A percentile compares a stretch with the other conserved stretches of the same genome.
phyloP scores from a whole-genome alignment of 2,329 filamentous ascomycete species.

The Ceratocystis lukuohia region DNA sequence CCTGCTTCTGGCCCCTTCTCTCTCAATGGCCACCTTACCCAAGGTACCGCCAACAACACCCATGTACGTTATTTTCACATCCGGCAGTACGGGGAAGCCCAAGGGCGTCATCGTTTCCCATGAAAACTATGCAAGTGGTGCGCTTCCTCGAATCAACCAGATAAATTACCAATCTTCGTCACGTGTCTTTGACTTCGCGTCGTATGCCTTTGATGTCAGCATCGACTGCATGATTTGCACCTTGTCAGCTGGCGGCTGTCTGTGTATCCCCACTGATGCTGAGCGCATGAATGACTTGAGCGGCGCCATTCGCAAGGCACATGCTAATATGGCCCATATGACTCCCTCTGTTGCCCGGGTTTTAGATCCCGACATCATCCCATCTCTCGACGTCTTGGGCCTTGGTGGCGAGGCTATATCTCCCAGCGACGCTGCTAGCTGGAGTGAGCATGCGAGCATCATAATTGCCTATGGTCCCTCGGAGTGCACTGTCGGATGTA shows the following conservation, averaged over 20 bases:
- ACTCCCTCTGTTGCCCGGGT: slow-evolving; percentile 39
- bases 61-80: slow-evolving; percentile 50
- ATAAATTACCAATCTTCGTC: slow-evolving; percentile 32
- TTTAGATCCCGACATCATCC: slow-evolving; percentile 34
- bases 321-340: slow-evolving; percentile 38
- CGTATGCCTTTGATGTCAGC: slow-evolving; percentile 43
- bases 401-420: slow-evolving; percentile 42
- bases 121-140: slow-evolving; percentile 34
- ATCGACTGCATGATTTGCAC: slow-evolving; percentile 43
- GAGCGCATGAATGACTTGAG: slow-evolving; percentile 39
- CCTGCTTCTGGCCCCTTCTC: slow-evolving; percentile 1
- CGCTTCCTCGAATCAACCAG: slow-evolving; percentile 30
- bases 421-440: slow-evolving; percentile 34
- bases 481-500: slow-evolving; percentile 41
- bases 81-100: slow-evolving; percentile 49
- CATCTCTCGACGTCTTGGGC: slow-evolving; percentile 34
- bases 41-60: slow-evolving; percentile 32
- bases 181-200: slow-evolving; percentile 36
- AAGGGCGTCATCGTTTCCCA: slow-evolving; percentile 47
- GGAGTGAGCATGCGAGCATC: slow-evolving; percentile 35
- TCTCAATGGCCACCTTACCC: slow-evolving; percentile 23
- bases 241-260: slow-evolving; percentile 35
- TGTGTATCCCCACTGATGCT: slow-evolving; percentile 42
- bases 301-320: slow-evolving; percentile 32
- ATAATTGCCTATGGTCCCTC: slow-evolving; percentile 42